Percentiles rank a stretch among this genome's conserved stretches.
phyloP scores from a whole-genome alignment of 768 basidiomycete species.

The Lactifluus hygrophoroides region DNA sequence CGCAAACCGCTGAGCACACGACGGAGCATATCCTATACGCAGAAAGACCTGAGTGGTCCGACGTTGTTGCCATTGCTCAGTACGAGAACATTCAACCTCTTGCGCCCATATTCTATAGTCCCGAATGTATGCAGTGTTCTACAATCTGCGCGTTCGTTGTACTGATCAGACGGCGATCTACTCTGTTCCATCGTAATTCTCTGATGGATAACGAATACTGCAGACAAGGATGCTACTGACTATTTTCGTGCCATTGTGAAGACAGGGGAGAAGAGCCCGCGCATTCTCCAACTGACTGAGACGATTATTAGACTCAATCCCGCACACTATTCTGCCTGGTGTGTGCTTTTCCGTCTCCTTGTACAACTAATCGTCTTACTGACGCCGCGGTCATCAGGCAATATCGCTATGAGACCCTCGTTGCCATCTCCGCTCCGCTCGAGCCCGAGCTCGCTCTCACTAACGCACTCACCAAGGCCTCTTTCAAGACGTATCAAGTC shows the following conservation, averaged over 20 bases:
- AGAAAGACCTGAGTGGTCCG: constrained; percentile 67
- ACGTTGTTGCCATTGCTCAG: constrained; percentile 72
- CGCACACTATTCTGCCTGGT: constrained; percentile 97
- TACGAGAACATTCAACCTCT: constrained; percentile 71
- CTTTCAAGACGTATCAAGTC: constrained; percentile 95
- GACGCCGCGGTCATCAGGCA: constrained; percentile 49
- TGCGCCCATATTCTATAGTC: constrained; percentile 86
- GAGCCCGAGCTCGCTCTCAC: constrained; percentile 75
- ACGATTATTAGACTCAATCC: constrained; percentile 86
- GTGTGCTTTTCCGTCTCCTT: constrained; percentile 23
- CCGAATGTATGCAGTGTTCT: constrained; percentile 58
- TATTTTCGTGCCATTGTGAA: constrained; percentile 85
- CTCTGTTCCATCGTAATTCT: constrained; percentile 1
- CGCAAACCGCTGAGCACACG: background rate
- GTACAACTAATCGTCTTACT: background rate
- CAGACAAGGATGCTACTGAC: constrained; percentile 89
- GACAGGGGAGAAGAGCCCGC: constrained; percentile 63
- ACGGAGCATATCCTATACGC: constrained; percentile 36
- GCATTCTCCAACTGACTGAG: constrained; percentile 85
- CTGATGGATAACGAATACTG: background rate
- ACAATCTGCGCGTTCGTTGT: constrained; percentile 9
- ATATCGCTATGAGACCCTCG: constrained; percentile 83
- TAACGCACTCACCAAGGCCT: constrained; percentile 76
- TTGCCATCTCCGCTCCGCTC: constrained; percentile 58
- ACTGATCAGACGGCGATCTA: constrained; percentile 17